A percentile compares a stretch with the other conserved stretches of the same genome.
These are phyloP conservation scores for Aschersonia sp. DNA, from an alignment of 2,329 filamentous ascomycete genomes.

Conservation along the genomic window DNA sequence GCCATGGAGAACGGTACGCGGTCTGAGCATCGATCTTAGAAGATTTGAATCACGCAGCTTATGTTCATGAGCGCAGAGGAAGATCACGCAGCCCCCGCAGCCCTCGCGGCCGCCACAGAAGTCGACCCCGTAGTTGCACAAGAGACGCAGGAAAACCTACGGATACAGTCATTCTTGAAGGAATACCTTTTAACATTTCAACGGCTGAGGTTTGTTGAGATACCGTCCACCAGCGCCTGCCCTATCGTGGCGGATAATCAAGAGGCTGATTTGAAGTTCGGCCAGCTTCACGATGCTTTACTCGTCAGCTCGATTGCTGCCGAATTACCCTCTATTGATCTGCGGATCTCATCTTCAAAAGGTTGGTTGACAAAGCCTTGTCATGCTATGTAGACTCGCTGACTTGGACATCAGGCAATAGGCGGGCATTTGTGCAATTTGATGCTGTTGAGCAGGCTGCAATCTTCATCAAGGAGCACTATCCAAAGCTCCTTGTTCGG, in stretches of 20 bases:
- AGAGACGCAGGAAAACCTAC: conserved; percentile 27
- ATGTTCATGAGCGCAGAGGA: conserved; percentile 1
- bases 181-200: conserved; percentile 32
- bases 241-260: no score
- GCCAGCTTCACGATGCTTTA: conserved; percentile 21
- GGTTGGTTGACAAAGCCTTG: conserved; percentile 10
- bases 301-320: conserved; percentile 18
- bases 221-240: not conserved
- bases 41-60: conserved; percentile 3
- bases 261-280: no score
- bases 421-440: conserved; percentile 28
- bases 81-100: conserved; percentile 15
- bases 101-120: conserved; percentile 13
- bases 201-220: conserved; percentile 30
- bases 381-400: not conserved
- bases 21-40: conserved; percentile 6
- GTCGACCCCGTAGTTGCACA: conserved; percentile 19
- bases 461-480: conserved; percentile 27
- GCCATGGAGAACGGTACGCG: conserved; percentile 7
- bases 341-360: conserved; percentile 21
- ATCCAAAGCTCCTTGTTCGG: conserved; percentile 22
- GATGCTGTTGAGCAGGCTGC: conserved; percentile 22
- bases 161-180: conserved; percentile 40
- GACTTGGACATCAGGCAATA: conserved; percentile 15
- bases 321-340: conserved; percentile 21